These are phyloP conservation scores for Fonsecaea pugnacius DNA, from an alignment of 2,329 filamentous ascomycete species.

Conservation along the genomic window DNA sequence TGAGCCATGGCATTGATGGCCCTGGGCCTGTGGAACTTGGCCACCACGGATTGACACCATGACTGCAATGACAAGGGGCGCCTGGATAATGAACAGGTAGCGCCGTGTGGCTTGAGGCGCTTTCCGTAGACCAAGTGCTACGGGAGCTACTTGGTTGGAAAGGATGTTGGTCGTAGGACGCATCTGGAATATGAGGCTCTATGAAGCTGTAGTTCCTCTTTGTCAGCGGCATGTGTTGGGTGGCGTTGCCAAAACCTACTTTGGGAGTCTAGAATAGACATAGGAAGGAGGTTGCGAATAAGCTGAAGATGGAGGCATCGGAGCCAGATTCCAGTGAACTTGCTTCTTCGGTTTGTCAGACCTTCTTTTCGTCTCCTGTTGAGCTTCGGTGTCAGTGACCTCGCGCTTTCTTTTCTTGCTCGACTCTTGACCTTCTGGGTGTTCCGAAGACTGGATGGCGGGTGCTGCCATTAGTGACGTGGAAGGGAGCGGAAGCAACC, in stretches of 20 bases:
- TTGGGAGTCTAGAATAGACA: not conserved
- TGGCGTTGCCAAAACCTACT: not conserved
- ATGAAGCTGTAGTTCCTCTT: not conserved
- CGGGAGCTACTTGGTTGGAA: not conserved
- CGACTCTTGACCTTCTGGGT: not conserved
- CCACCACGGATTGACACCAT: not conserved
- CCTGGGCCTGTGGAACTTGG: not conserved
- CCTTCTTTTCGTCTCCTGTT: not conserved
- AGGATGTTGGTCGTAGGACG: not conserved
- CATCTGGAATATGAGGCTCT: not conserved
- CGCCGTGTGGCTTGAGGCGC: not conserved
- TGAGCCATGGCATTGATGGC: not conserved
- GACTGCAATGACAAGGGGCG: not conserved
- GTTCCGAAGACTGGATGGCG: not conserved
- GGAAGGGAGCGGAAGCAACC: not conserved
- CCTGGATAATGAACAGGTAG: not conserved
- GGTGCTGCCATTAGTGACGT: not conserved
- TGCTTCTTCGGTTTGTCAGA: not conserved
- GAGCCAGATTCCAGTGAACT: not conserved
- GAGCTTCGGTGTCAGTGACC: not conserved
- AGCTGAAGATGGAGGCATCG: not conserved
- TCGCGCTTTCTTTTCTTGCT: slow-evolving; percentile 1
- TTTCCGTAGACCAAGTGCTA: not conserved
- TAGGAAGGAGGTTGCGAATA: not conserved
- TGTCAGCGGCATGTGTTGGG: not conserved